These are phyloP conservation scores for Leucocoprinus leucothites DNA, from an alignment of 768 basidiomycete genomes.

Conservation along the genomic window DNA sequence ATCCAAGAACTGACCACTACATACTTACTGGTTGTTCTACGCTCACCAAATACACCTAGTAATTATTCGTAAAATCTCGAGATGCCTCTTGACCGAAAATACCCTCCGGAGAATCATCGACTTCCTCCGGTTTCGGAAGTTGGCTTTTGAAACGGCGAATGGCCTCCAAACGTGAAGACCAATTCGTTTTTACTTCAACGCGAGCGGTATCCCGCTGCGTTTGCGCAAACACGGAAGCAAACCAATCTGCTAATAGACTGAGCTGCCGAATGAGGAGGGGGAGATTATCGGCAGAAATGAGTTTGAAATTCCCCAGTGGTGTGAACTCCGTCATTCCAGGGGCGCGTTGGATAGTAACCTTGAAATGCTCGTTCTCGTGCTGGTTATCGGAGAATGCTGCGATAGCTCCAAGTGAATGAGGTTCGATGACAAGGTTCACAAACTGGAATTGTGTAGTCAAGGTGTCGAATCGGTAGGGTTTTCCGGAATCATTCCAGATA, in stretches of 20 bases:
- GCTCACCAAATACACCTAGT: slow-evolving; percentile 25
- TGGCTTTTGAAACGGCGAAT: slow-evolving; percentile 69
- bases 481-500: slow-evolving; percentile 97
- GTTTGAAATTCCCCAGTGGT: slow-evolving; percentile 90
- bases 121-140: slow-evolving; percentile 23
- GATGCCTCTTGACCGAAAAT: slow-evolving; percentile 51
- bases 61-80: slow-evolving; percentile 57
- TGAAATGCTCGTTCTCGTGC: slow-evolving; percentile 95
- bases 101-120: slow-evolving; percentile 28
- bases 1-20: neutral
- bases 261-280: slow-evolving; percentile 89
- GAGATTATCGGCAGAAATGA: slow-evolving; percentile 85
- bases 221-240: slow-evolving; percentile 76
- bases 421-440: slow-evolving; percentile 95
- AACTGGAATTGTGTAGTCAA: slow-evolving; percentile 93
- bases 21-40: neutral
- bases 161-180: slow-evolving; percentile 76
- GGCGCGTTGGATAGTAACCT: slow-evolving; percentile 86
- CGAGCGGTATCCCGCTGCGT: slow-evolving; percentile 69
- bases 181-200: slow-evolving; percentile 85
- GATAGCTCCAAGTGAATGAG: slow-evolving; percentile 81
- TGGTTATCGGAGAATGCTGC: slow-evolving; percentile 81
- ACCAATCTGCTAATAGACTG: slow-evolving; percentile 85
- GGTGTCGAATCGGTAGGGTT: slow-evolving; percentile 86
- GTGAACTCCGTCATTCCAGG: slow-evolving; percentile 92